These are phyloP conservation scores for Cyclotella choctawhatcheeana DNA, from an alignment of 108 stramenopile species.

Conservation along the genomic window DNA sequence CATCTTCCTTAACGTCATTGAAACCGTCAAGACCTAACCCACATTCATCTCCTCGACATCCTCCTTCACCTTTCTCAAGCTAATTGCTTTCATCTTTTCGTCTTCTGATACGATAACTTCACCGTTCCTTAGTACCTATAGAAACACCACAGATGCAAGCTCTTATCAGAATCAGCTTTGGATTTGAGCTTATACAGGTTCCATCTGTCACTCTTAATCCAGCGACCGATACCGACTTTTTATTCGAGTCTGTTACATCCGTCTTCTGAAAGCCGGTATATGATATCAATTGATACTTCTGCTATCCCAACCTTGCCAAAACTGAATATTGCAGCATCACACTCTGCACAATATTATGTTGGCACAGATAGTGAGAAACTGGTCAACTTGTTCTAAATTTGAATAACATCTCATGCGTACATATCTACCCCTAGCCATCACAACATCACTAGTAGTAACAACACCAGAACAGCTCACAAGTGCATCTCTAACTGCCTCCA, in stretches of 20 bases:
- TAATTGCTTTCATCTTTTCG: slow-evolving; percentile 57
- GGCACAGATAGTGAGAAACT: too few species aligned
- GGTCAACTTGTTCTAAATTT: too few species aligned
- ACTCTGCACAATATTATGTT: too few species aligned
- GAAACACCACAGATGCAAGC: slow-evolving; percentile 35
- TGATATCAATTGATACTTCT: slow-evolving; percentile 73
- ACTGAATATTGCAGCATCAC: slow-evolving; percentile 75
- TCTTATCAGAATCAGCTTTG: slow-evolving; percentile 24
- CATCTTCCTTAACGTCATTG: slow-evolving; percentile 75
- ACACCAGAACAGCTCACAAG: slow-evolving; percentile 72
- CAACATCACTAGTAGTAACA: slow-evolving; percentile 69
- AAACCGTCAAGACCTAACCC: slow-evolving; percentile 71
- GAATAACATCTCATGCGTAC: too few species aligned
- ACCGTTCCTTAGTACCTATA: slow-evolving; percentile 74
- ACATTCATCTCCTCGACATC: slow-evolving; percentile 83
- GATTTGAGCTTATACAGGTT: slow-evolving; percentile 57
- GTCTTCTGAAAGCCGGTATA: slow-evolving; percentile 82
- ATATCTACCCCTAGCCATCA: slow-evolving; percentile 61
- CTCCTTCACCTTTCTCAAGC: slow-evolving; percentile 77
- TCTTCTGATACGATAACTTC: slow-evolving; percentile 59
- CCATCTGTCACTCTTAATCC: slow-evolving; percentile 76
- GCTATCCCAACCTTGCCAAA: slow-evolving; percentile 69
- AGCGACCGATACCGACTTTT: slow-evolving; percentile 64
- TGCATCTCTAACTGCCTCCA: slow-evolving; percentile 77
- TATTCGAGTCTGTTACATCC: slow-evolving; percentile 66